Conservation (phyloP, 257 asterid genomes). For the Cynanchum wilfordii region DNA sequence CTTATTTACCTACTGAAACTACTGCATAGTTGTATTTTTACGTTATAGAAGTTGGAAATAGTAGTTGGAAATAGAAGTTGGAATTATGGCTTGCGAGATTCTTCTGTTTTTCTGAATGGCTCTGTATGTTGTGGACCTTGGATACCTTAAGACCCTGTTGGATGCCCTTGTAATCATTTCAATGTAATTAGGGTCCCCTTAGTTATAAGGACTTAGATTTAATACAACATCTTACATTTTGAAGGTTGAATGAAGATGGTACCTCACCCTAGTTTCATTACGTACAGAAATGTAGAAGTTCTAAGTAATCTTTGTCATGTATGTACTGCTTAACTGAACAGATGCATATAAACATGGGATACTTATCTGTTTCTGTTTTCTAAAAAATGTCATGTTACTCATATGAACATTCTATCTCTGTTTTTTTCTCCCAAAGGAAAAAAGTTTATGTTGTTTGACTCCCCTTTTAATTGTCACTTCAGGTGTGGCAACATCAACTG, state of each 20-base stretch:
- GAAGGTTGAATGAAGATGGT: neutral
- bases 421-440: too few species aligned
- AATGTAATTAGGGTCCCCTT: neutral
- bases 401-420: neutral
- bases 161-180: neutral
- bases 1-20: neutral
- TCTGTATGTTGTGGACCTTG: neutral
- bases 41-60: neutral
- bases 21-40: neutral
- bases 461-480: slow-evolving; percentile 18
- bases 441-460: neutral
- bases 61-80: neutral
- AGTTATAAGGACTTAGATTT: neutral
- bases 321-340: neutral
- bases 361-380: neutral
- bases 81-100: neutral
- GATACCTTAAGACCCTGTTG: neutral
- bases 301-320: neutral
- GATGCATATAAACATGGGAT: neutral
- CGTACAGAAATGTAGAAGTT: neutral
- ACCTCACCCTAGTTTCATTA: neutral
- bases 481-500: slow-evolving; percentile 99
- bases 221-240: neutral
- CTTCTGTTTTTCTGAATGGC: neutral
- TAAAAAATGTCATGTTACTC: neutral